phyloP scores from a whole-genome alignment of 225 moss, liverwort and hornwort genomes.

The Physcomitrium patens region DNA sequence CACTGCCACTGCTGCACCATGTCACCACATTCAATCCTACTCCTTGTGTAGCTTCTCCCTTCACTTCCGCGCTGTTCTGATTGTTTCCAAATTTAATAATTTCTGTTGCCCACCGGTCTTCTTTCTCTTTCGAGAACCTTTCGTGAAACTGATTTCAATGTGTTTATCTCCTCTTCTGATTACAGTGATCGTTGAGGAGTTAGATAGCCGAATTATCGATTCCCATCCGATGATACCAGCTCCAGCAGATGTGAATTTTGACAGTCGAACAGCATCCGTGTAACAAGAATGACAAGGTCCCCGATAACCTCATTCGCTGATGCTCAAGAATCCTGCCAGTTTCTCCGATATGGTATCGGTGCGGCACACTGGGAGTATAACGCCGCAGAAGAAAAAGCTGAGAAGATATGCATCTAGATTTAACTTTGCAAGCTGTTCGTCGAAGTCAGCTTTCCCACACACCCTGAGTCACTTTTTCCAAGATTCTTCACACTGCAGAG shows the following conservation, averaged over 20 bases:
- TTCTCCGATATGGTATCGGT: slow-evolving; percentile 3
- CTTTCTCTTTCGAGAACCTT: slow-evolving; percentile 2
- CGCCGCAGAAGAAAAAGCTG: neutral
- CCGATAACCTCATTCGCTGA: slow-evolving; percentile 10
- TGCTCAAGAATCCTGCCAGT: slow-evolving; percentile 1
- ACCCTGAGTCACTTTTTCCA: neutral
- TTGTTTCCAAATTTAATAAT: slow-evolving; percentile 21
- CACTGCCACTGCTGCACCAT: slow-evolving; percentile 99
- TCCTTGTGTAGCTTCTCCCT: slow-evolving; percentile 46
- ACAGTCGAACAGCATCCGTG: neutral
- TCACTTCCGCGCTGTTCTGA: slow-evolving; percentile 35
- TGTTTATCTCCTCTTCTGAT: slow-evolving; percentile 14
- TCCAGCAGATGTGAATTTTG: neutral
- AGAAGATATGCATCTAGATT: neutral
- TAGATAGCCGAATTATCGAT: slow-evolving; percentile 10
- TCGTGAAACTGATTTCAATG: neutral
- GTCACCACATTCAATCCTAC: slow-evolving; percentile 99
- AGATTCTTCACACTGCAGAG: neutral
- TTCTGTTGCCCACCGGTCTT: neutral
- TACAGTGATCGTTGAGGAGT: neutral
- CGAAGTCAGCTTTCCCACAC: neutral
- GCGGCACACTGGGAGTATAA: neutral
- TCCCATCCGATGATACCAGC: neutral
- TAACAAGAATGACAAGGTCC: slow-evolving; percentile 6
- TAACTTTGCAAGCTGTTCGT: neutral